Base-by-base conservation (phyloP, 2,329 filamentous ascomycete species). In the Fusarium graminum region DNA sequence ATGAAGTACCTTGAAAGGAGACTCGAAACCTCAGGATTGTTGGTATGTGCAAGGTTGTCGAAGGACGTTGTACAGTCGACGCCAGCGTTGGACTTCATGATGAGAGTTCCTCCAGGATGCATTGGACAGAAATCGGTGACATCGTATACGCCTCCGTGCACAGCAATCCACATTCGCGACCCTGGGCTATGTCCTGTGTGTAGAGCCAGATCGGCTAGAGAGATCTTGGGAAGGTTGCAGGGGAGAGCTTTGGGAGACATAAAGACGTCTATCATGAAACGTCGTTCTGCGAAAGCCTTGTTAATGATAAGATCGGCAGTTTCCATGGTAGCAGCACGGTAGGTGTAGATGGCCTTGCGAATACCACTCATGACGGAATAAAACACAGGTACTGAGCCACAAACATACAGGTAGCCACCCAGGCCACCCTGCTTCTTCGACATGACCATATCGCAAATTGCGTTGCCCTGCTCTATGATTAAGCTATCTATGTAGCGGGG, bases 251-350 rank as follows among this genome's bases (percentile, higher is more conserved):
- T 83, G 2, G 84, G 84, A 2, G 82, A 82, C 83, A 86, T 86
- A 71, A 86, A 86, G 39, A 86, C 82, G 58, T 86, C 83, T 0
- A 86, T 72, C 84, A 86, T 86, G 68, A 86, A 83, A 7, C 84
- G 78, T 1, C 84, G 77, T 72, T 86, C 84, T 0, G 83, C 83
- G 56, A 86, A 86, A 0, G 84, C 84, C 25, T 80, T 82, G 65
- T 83, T 81, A 49, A 86, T 72, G 47, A 86, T 80, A 30, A 79
- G 72, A 52, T 86, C 84, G 1, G 82, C 80, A 0, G 80, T 81
- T 32, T 84, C 81, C 76, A 84, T 83, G 0, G 82, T 85, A 3
- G 83, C 79, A 4, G 82, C 82, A 39, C 82, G 79, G 64, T 85
- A 80, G 22, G 81, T 82, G 63, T 85, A 86, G 19, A 87, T 80